Evolutionary conservation across 2,329 filamentous ascomycete genomes (phyloP).

Genomic region (Ophiobolus disseminans): DNA sequence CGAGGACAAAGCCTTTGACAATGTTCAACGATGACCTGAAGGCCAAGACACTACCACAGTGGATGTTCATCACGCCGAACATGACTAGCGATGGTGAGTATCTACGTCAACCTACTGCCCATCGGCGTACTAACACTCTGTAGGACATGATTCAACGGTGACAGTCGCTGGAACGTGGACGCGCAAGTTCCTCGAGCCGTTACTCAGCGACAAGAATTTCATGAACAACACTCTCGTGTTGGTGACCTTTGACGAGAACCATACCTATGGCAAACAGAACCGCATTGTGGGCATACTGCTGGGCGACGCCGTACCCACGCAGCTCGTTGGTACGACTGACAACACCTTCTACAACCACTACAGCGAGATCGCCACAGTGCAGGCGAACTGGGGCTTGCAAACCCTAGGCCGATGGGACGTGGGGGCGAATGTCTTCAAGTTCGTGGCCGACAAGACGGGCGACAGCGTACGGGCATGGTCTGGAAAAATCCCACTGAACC

Average conservation of each 20-base stretch:
- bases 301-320: constrained; percentile 72
- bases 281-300: constrained; percentile 73
- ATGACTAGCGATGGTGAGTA: constrained; percentile 71
- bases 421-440: constrained; percentile 55
- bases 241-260: constrained; percentile 80
- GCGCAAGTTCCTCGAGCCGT: constrained; percentile 71
- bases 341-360: constrained; percentile 63
- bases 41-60: constrained; percentile 34
- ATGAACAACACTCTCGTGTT: constrained; percentile 78
- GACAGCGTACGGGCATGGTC: constrained; percentile 33
- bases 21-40: constrained; percentile 61
- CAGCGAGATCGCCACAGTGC: constrained; percentile 53
- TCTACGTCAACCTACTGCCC: neutral
- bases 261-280: constrained; percentile 72
- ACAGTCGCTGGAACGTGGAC: constrained; percentile 74
- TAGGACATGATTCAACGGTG: constrained; percentile 71
- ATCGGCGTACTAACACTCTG: constrained; percentile 4
- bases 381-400: constrained; percentile 55
- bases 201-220: constrained; percentile 73
- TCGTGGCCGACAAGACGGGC: constrained; percentile 38
- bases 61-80: constrained; percentile 62
- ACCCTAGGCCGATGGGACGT: constrained; percentile 57
- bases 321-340: constrained; percentile 73
- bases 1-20: constrained; percentile 76
- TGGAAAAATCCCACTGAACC: constrained; percentile 33